Percentiles rank a stretch among this genome's conserved stretches.
Conservation (phyloP, 192 early-diverging fungal species). For the Umbelopsis isabellina region DNA sequence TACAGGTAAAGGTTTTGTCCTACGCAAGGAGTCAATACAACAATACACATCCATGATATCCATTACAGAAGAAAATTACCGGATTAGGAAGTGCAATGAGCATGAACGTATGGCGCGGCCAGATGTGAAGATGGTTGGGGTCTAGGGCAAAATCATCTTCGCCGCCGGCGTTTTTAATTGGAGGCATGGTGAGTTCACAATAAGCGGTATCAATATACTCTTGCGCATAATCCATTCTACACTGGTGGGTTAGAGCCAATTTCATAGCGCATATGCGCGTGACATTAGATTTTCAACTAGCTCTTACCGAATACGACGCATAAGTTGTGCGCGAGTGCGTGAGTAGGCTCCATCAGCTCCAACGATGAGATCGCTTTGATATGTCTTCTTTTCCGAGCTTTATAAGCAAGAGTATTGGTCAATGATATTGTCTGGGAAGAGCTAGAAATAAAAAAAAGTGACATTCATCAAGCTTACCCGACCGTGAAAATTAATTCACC, state of each 20-base stretch:
- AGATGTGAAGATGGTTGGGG: slow-evolving; percentile 94
- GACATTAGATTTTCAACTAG: neutral
- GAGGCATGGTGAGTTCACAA: slow-evolving; percentile 89
- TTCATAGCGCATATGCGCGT: no score
- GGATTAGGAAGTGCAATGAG: slow-evolving; percentile 96
- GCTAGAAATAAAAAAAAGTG: neutral
- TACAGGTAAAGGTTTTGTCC: slow-evolving; percentile 95
- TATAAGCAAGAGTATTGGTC: neutral
- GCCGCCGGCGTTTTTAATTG: slow-evolving; percentile 57
- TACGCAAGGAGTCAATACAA: slow-evolving; percentile 23
- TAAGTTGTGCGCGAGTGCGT: slow-evolving; percentile 74
- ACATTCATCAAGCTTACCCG: slow-evolving; percentile 37
- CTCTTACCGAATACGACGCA: slow-evolving; percentile 69
- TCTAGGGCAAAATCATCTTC: slow-evolving; percentile 78
- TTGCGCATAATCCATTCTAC: slow-evolving; percentile 82
- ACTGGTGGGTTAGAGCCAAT: neutral
- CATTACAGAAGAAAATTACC: slow-evolving; percentile 42
- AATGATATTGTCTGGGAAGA: neutral
- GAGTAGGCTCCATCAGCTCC: slow-evolving; percentile 93
- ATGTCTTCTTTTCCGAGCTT: slow-evolving; percentile 44
- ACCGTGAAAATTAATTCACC: slow-evolving; percentile 55
- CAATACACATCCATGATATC: neutral
- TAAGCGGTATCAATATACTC: slow-evolving; percentile 91
- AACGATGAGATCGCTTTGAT: slow-evolving; percentile 75
- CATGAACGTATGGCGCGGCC: slow-evolving; percentile 97